These are phyloP conservation scores for Aureobasidium sp. DNA, from an alignment of 2,329 filamentous ascomycete species.

Conservation along the genomic window DNA sequence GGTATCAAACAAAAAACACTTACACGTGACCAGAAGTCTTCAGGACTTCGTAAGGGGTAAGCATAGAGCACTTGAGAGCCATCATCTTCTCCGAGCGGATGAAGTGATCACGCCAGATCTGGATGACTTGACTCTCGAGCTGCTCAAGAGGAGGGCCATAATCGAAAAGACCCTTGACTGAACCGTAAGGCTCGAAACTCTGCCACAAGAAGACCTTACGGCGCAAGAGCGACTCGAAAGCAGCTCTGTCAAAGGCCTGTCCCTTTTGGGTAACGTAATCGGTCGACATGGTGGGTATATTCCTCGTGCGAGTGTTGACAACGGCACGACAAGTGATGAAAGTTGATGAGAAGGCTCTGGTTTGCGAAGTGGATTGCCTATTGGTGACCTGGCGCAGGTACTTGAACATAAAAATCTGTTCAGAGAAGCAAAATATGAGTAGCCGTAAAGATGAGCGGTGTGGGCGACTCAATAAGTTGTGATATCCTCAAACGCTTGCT, in stretches of 20 bases:
- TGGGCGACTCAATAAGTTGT: too few species aligned
- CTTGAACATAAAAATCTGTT: not conserved
- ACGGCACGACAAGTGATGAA: slow-evolving; percentile 18
- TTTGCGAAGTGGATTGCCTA: not conserved
- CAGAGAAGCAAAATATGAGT: too few species aligned
- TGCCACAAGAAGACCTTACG: slow-evolving; percentile 92
- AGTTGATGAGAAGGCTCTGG: not conserved
- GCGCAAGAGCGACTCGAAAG: slow-evolving; percentile 76
- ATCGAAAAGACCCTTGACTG: slow-evolving; percentile 21
- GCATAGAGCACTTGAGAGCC: slow-evolving; percentile 85
- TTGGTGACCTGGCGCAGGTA: slow-evolving; percentile 1
- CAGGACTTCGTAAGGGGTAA: slow-evolving; percentile 87
- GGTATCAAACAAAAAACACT: not conserved
- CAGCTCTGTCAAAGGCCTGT: slow-evolving; percentile 73
- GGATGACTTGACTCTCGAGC: slow-evolving; percentile 79
- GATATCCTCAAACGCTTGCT: not conserved
- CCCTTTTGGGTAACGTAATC: slow-evolving; percentile 73
- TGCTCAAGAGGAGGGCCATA: slow-evolving; percentile 64
- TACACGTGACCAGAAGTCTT: slow-evolving; percentile 93
- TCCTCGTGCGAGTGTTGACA: slow-evolving; percentile 23
- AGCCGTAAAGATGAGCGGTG: too few species aligned
- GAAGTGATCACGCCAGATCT: slow-evolving; percentile 88
- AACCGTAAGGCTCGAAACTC: slow-evolving; percentile 79
- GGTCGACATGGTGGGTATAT: slow-evolving; percentile 44
- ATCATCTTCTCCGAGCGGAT: slow-evolving; percentile 91